Percentiles rank a stretch among this genome's conserved stretches.
Evolutionary conservation across 1,284 basidiomycete species (phyloP).

Genomic region (Malassezia dermatis): DNA sequence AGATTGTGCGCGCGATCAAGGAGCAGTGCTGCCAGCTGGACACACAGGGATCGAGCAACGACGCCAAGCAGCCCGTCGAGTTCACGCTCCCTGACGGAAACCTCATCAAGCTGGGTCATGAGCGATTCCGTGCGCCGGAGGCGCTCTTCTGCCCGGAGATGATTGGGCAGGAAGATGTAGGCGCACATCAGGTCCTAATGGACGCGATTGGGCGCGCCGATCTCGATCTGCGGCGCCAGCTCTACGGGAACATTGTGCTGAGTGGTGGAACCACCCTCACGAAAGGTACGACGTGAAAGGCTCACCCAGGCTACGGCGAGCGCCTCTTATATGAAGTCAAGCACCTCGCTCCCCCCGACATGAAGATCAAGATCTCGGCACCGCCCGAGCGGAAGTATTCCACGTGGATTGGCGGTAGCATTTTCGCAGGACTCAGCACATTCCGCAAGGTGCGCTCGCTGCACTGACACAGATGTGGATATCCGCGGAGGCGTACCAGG

Average conservation of each 20-base stretch:
- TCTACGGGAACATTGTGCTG: slow-evolving; percentile 93
- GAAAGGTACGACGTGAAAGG: slow-evolving; percentile 18
- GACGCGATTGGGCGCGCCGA: slow-evolving; percentile 54
- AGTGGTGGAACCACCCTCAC: slow-evolving; percentile 79
- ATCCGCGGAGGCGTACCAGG: slow-evolving; percentile 96
- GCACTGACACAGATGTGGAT: slow-evolving; percentile 52
- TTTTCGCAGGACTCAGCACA: slow-evolving; percentile 79
- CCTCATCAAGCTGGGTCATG: slow-evolving; percentile 78
- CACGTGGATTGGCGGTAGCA: slow-evolving; percentile 88
- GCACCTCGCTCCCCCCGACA: slow-evolving; percentile 87
- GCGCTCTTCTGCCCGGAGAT: slow-evolving; percentile 96
- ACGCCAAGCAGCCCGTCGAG: slow-evolving; percentile 60
- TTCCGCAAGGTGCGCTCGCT: slow-evolving; percentile 73
- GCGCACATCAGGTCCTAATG: slow-evolving; percentile 74
- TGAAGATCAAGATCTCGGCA: slow-evolving; percentile 98
- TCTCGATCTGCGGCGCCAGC: slow-evolving; percentile 76
- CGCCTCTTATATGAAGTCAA: slow-evolving; percentile 89
- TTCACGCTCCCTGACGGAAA: slow-evolving; percentile 94
- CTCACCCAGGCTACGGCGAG: slow-evolving; percentile 63
- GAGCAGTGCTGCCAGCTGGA: slow-evolving; percentile 97
- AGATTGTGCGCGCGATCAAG: slow-evolving; percentile 94
- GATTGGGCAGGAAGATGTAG: slow-evolving; percentile 88
- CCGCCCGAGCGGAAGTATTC: slow-evolving; percentile 99
- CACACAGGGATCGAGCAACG: slow-evolving; percentile 54
- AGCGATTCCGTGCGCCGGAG: slow-evolving; percentile 93